Evolutionary conservation across 306 rosid species (phyloP), one percentile per base, ranked within the genome.

Genomic region (Arachis stenosperma): DNA sequence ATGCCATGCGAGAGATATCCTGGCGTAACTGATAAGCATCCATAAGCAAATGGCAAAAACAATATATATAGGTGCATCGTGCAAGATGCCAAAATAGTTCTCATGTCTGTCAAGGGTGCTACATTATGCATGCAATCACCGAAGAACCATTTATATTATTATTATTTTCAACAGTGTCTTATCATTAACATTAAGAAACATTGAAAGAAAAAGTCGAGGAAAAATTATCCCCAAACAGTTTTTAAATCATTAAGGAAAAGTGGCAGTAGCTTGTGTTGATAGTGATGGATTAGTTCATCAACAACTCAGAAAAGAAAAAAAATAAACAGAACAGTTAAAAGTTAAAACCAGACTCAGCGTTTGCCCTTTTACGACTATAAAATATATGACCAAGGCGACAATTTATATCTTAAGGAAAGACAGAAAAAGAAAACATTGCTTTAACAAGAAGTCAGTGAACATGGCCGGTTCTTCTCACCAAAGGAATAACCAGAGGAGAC

Each of bases 401-500:
- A 9, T 29, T 27, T 12, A 37, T 22, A 68, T 12, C 73, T 51
- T 30, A 50, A 29, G 3, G 40, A 27, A 56, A 36, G 64, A 42
- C 5, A 22, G 8, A 69, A 39, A 69, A 17, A 53, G 54, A 15
- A 69, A 54, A 22, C 53, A 6, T 55, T 39, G 44, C 51, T 60
- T 51, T 27, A 14, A 50, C 71, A 48, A 11, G 0, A 47, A 29
- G 27, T 46, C 57, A 27, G 50, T n/a, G 71, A 48, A 13, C 42
- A 67, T 36, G 37, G 30, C 48, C 30, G 53, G 37, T 68, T 72
- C 59, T 15, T 47, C 36, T 43, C 75, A 60, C 15, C 9, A 71
- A 56, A 70, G 9, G 55, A 33, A 33, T 2, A 33, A 33, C 37
- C 4, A 33, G 53, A 48, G n/a, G 7, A 42, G 48, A 69, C 2